Base-by-base conservation (phyloP, 768 basidiomycete genomes). In the Cyclocybe aegerita region DNA sequence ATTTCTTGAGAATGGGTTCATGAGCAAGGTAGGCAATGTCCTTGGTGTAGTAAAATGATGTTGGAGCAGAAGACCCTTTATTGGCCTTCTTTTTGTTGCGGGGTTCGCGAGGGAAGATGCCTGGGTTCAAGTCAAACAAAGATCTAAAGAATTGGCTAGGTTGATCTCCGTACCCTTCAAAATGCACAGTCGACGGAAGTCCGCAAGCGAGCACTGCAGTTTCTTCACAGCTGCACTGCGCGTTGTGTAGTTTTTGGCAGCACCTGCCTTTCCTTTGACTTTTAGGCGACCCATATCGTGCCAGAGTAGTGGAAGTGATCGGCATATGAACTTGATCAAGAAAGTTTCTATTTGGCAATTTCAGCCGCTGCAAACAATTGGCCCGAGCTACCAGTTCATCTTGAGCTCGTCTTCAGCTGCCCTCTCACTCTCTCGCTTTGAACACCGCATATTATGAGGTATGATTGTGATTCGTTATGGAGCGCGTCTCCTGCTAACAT, bases 21-120 rank as follows among this genome's bases (percentile, higher is more conserved):
- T 99, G 97, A 4, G 93, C 86, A 32, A 99, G 83, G 70, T 96
- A 98, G 49, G 91, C 90, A 57, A 99, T 96, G 65, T 99, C 97
- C 72, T 99, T 99, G 23, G 91, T 77, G 67, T 98, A 98, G 73
- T 99, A 99, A 73, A 98, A 99, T 2, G 94, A 93, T 1, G 97
- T 93, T 4, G 95, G 94, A 0, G 93, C 95, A 46, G 94, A 93
- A 3, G 93, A 96, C 1, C 96, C 97, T 68, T 97, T 98, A 75
- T 98, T 98, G 34, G 96, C 97, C 55, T 85, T 83, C 68, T 98
- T 99, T 60, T 83, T 85, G 70, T 82, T 86, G 40, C 85, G 83
- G 17, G 97, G 97, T 68, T 99, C 97, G 48, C 96, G 90, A 56
- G 97, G 97, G 67, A 96, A 98, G 62, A 99, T 96, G 9, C 96